Conservation (phyloP, 805 yeast genomes). For the Yueomyces sp. region DNA sequence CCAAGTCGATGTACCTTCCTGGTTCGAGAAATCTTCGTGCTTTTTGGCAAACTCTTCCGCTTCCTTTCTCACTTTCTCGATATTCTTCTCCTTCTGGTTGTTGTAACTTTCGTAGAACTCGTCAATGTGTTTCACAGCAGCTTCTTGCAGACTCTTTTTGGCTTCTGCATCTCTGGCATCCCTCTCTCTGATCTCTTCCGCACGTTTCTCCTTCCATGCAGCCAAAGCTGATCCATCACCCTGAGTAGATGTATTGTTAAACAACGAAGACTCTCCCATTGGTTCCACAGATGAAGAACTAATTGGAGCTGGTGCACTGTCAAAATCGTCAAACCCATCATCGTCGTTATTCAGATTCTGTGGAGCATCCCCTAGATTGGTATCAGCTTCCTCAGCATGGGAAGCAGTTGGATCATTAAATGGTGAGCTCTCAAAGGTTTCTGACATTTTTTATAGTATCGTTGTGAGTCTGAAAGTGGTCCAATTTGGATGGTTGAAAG, state of each 20-base stretch:
- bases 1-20: slow-evolving; percentile 67
- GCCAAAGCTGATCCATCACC: slow-evolving; percentile 29
- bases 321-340: slow-evolving; percentile 20
- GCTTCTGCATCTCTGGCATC: slow-evolving; percentile 58
- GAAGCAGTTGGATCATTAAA: background rate
- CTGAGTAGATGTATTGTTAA: background rate
- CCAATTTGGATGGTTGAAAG: no score
- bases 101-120: slow-evolving; percentile 89
- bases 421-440: background rate
- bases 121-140: slow-evolving; percentile 75
- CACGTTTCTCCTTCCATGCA: slow-evolving; percentile 77
- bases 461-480: no score
- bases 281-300: slow-evolving; percentile 30
- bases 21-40: slow-evolving; percentile 64
- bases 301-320: background rate
- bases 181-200: slow-evolving; percentile 63
- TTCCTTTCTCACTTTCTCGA: slow-evolving; percentile 49
- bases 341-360: slow-evolving; percentile 15
- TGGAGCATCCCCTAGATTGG: background rate
- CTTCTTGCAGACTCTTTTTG: slow-evolving; percentile 51
- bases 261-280: slow-evolving; percentile 9
- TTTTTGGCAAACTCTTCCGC: slow-evolving; percentile 58
- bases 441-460: background rate
- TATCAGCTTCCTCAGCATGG: no score
- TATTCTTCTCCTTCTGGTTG: slow-evolving; percentile 59